Evolutionary conservation across 768 basidiomycete genomes (phyloP), one percentile per base, ranked within the genome.

Genomic region (Leccinum pellstonianum): DNA sequence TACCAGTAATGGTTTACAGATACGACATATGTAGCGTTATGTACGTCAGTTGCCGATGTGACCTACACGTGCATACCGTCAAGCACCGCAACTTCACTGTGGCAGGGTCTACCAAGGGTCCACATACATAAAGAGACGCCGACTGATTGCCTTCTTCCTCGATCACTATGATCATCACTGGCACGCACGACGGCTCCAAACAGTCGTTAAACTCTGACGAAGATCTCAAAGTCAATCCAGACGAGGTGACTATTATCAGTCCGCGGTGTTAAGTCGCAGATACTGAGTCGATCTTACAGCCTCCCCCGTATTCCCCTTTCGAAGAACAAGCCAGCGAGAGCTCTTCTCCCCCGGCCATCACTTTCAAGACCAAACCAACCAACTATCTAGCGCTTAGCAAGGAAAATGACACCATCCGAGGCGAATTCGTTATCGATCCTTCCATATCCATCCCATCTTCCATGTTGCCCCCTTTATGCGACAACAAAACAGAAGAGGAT

Each of bases 351-450:
- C 27, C 37, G 25, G 25, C 58, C 3, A 29, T 1, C 33, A 29
- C 61, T 1, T 70, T 59, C 66, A 74, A 71, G 43, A 58, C 62
- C n/a, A 72, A 73, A 52, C 65, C 71, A 1, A 74, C 68, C 53
- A 74, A 72, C 60, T 59, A 58, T 27, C 63, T 74, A 35, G 3
- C 37, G 1, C 54, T 73, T 0, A 56, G 35, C 51, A 61, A 60
- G 12, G 51, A 52, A 12, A 4, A 61, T 15, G 38, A 25, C 38
- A 2, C 41, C 21, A 37, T 72, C 51, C 58, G 49, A 3, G 71
- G 73, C 38, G 64, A 70, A 52, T 83, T 80, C 70, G 66, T 79
- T 35, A 68, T 83, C 43, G 78, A 83, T 58, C 77, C 83, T 1
- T 60, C 68, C 19, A 66, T 83, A 21, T 31, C 54, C 11, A 73